Percentiles rank a stretch among this genome's conserved stretches.
Evolutionary conservation across 2,329 filamentous ascomycete species (phyloP).

Genomic region (Lachnellula arida): DNA sequence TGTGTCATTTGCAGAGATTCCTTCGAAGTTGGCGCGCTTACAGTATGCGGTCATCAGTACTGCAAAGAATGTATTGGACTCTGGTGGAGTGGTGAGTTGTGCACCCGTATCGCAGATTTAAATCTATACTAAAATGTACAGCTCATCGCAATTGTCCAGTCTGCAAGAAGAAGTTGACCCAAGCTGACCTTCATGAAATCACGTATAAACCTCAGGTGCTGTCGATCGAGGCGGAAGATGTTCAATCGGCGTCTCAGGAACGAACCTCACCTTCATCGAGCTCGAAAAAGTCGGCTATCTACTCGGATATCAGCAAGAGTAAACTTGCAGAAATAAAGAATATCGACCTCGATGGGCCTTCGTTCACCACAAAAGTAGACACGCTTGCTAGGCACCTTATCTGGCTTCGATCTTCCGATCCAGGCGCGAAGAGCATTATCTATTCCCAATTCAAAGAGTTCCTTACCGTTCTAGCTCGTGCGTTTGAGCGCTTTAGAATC

Average conservation of each 20-base stretch:
- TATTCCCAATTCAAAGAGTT: constrained; percentile 91
- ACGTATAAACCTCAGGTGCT: constrained; percentile 74
- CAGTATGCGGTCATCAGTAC: constrained; percentile 86
- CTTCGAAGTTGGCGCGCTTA: constrained; percentile 77
- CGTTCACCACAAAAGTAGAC: constrained; percentile 88
- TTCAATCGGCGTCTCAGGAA: constrained; percentile 30
- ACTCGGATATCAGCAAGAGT: constrained; percentile 67
- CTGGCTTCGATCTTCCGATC: constrained; percentile 79
- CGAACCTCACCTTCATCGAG: constrained; percentile 12
- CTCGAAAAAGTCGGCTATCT: constrained; percentile 52
- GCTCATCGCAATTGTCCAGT: constrained; percentile 73
- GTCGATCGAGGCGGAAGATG: constrained; percentile 57
- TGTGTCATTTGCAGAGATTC: constrained; percentile 81
- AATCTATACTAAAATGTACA: constrained; percentile 3
- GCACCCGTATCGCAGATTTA: background rate
- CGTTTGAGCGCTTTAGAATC: constrained; percentile 68
- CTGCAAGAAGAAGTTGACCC: constrained; percentile 67
- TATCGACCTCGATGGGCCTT: constrained; percentile 66
- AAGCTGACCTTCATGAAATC: constrained; percentile 76
- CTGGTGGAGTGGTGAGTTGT: constrained; percentile 58
- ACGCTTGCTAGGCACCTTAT: constrained; percentile 75
- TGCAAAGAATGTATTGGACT: constrained; percentile 80
- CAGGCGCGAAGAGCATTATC: constrained; percentile 85
- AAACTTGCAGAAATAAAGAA: constrained; percentile 77
- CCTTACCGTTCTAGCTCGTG: constrained; percentile 64